These are phyloP conservation scores for Inonotus hispidus DNA, from an alignment of 1,284 basidiomycete species.

Conservation along the genomic window DNA sequence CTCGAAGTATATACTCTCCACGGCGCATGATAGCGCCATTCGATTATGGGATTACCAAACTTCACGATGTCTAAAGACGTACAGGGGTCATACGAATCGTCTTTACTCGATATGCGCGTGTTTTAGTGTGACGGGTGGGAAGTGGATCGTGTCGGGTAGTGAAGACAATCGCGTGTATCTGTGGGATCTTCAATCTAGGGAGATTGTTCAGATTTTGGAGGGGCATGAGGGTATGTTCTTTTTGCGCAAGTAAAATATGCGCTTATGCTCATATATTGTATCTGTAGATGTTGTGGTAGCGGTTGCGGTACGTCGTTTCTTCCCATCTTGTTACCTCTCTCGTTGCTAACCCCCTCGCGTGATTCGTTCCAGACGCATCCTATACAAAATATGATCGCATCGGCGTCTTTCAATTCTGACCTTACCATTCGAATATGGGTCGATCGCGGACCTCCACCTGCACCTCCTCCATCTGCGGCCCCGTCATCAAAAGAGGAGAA, in stretches of 20 bases:
- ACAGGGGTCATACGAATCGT: conserved; percentile 73
- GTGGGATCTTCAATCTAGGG: conserved; percentile 88
- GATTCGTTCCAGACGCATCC: conserved; percentile 61
- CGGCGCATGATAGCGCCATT: conserved; percentile 87
- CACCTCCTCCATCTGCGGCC: background rate
- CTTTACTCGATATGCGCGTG: conserved; percentile 77
- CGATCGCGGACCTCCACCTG: conserved; percentile 34
- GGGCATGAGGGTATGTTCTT: conserved; percentile 60
- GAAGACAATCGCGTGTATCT: conserved; percentile 88
- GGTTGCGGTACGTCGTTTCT: conserved; percentile 47
- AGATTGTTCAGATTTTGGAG: conserved; percentile 73
- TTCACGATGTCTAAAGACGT: conserved; percentile 88
- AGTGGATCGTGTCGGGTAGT: conserved; percentile 87
- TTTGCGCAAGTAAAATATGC: background rate
- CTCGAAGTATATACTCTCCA: conserved; percentile 87
- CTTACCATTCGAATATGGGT: conserved; percentile 75
- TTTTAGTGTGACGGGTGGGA: conserved; percentile 78
- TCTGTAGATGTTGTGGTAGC: conserved; percentile 66
- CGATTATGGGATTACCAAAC: conserved; percentile 95
- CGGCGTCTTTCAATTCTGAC: conserved; percentile 78
- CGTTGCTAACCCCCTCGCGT: background rate
- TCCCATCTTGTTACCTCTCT: background rate
- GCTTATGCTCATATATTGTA: background rate
- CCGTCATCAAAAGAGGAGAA: background rate
- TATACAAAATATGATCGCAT: conserved; percentile 77